These are phyloP conservation scores for Tolypocladium capitatum DNA, from an alignment of 2,329 filamentous ascomycete genomes.

Conservation along the genomic window DNA sequence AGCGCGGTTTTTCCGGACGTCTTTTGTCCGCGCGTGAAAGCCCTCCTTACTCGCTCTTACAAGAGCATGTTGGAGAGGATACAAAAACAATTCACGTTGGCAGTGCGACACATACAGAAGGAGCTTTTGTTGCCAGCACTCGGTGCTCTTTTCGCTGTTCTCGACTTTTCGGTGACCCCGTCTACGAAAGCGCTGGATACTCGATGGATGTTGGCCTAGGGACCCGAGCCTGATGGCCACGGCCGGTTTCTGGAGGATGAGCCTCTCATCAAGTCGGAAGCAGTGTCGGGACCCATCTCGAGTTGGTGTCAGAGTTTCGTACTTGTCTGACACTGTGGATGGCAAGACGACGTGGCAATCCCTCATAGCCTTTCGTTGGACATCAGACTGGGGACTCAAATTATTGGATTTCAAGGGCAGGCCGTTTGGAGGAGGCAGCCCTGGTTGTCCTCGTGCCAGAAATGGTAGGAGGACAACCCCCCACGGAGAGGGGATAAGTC, in stretches of 20 bases:
- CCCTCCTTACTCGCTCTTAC: slow-evolving; percentile 41
- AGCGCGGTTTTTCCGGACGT: slow-evolving; percentile 89
- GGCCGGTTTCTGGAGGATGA: background rate
- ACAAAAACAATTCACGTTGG: slow-evolving; percentile 92
- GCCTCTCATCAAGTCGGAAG: slow-evolving; percentile 4
- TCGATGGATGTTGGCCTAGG: background rate
- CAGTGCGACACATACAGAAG: slow-evolving; percentile 73
- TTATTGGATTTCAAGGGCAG: slow-evolving; percentile 19
- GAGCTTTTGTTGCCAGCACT: slow-evolving; percentile 19
- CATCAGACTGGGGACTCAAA: slow-evolving; percentile 1
- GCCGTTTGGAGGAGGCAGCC: slow-evolving; percentile 26
- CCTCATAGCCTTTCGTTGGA: slow-evolving; percentile 2
- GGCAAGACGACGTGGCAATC: background rate
- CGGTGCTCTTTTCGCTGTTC: background rate
- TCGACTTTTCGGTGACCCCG: background rate
- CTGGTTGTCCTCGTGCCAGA: slow-evolving; percentile 36
- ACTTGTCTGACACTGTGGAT: slow-evolving; percentile 53
- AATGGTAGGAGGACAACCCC: slow-evolving; percentile 38
- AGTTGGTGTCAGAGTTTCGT: slow-evolving; percentile 89
- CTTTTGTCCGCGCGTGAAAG: slow-evolving; percentile 70
- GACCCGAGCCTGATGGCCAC: background rate
- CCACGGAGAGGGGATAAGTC: slow-evolving; percentile 37
- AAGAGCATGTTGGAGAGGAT: slow-evolving; percentile 51
- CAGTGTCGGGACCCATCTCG: slow-evolving; percentile 65
- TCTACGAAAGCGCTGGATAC: background rate